Percentiles rank a stretch among this genome's conserved stretches.
These are phyloP conservation scores for Torulaspora indica DNA, from an alignment of 805 yeast genomes.

Conservation along the genomic window DNA sequence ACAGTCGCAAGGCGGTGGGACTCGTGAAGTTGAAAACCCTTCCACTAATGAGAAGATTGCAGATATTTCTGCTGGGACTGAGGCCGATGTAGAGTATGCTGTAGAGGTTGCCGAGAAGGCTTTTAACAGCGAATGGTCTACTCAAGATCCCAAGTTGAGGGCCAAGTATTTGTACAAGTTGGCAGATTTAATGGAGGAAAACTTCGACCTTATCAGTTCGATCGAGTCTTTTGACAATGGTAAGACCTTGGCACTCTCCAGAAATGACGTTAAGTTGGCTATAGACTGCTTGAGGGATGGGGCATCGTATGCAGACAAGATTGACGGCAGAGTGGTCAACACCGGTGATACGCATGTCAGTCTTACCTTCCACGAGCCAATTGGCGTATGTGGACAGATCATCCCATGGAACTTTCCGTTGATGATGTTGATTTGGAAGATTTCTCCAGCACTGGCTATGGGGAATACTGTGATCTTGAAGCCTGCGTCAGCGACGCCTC, in stretches of 20 bases:
- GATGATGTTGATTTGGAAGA: constrained; percentile 74
- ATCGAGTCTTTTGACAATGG: constrained; percentile 77
- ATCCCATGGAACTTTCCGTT: constrained; percentile 86
- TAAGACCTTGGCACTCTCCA: constrained; percentile 60
- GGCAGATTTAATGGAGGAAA: constrained; percentile 64
- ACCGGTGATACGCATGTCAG: constrained; percentile 60
- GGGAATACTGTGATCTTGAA: constrained; percentile 71
- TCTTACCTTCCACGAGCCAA: constrained; percentile 66
- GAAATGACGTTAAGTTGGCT: constrained; percentile 63
- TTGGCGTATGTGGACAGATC: constrained; percentile 79
- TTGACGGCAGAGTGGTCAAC: constrained; percentile 59
- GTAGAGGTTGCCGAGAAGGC: constrained; percentile 64
- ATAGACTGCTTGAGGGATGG: constrained; percentile 63
- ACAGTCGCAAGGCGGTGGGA: constrained; percentile 48
- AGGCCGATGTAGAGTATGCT: constrained; percentile 63
- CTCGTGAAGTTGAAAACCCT: constrained; percentile 53
- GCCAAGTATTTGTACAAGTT: constrained; percentile 50
- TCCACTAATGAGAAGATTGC: constrained; percentile 60
- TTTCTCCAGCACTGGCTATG: constrained; percentile 73
- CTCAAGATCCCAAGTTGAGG: constrained; percentile 53
- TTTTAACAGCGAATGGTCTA: constrained; percentile 54
- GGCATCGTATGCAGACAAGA: constrained; percentile 70
- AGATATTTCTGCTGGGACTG: constrained; percentile 53
- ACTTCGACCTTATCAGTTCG: constrained; percentile 57
- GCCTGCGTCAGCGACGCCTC: constrained; percentile 74